phyloP scores from a whole-genome alignment of 148 eudicot species.

The Fallopia convolvulus region DNA sequence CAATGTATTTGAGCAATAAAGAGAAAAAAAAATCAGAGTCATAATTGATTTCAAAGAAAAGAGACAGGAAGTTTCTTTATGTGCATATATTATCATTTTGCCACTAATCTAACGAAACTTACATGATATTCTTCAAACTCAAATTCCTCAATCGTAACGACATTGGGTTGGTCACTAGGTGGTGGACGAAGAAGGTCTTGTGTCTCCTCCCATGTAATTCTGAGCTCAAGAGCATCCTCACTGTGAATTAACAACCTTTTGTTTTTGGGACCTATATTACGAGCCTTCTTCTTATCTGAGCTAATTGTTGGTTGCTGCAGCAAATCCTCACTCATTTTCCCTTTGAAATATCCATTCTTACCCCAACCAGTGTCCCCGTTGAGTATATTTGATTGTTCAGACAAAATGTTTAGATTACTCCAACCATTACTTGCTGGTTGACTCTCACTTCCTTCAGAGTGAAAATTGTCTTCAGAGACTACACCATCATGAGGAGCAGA shows the following conservation, averaged over 20 bases:
- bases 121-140: constrained; percentile 90
- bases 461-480: constrained; percentile 37
- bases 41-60: background rate
- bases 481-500: constrained; percentile 35
- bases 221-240: constrained; percentile 77
- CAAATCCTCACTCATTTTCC: constrained; percentile 35
- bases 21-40: background rate
- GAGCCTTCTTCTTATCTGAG: constrained; percentile 61
- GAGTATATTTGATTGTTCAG: constrained; percentile 22
- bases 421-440: constrained; percentile 32
- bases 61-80: background rate
- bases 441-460: constrained; percentile 40
- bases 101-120: constrained; percentile 19
- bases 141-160: constrained; percentile 57
- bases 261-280: constrained; percentile 68
- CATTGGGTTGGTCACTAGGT: constrained; percentile 48
- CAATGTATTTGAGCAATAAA: background rate
- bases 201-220: constrained; percentile 85
- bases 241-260: constrained; percentile 69
- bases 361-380: constrained; percentile 23
- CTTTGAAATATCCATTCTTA: constrained; percentile 24
- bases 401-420: constrained; percentile 16
- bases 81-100: background rate
- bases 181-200: constrained; percentile 82
- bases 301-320: constrained; percentile 29